Base-by-base conservation (phyloP, 768 basidiomycete species). In the Psilocybe subaeruginosa region DNA sequence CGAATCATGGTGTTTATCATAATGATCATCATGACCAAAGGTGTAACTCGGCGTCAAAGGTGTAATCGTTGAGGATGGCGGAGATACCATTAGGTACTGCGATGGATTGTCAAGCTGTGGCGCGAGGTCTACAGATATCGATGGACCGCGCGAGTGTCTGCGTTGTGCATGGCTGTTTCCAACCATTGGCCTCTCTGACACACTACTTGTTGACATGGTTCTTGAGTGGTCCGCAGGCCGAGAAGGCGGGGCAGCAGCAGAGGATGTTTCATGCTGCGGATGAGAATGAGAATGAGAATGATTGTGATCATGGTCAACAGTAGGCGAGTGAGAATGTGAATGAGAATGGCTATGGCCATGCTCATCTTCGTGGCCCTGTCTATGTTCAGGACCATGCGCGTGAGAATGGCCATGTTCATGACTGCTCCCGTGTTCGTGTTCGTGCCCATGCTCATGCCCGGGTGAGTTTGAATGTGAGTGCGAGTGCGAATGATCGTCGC, bases 1-100 rank as follows among this genome's bases (percentile, higher is more conserved):
- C 46, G 65, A 58, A 64, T 88, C 73, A 62, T 83, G 81, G 62
- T 82, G 78, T 50, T 76, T 73, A 16, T 74, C 74, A 58, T 77
- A 80, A 73, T 88, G 86, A 45, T 79, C 74, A 61, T 87, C 81
- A 64, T 83, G 74, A 16, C 74, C 76, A 59, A 82, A 80, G 41
- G 78, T 81, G 73, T 92, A 91, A 64, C 69, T 85, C 0, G 90
- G 91, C 1, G 90, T 92, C 33, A 91, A 72, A 0, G 90, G 90
- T 0, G 88, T 86, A 51, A 45, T 30, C 17, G 48, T 11, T 17
- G 61, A 48, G 43, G 67, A 48, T 11, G 64, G 49, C 59, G 54
- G 31, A 46, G 30, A n/a, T 5, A 17, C 12, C 30, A 60, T 3
- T 8, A 50, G 55, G 23, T 51, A 46, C n/a, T 31, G 50, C 11